Evolutionary conservation across 164 flowering plant species (phyloP).

Genomic region (Malania oleifera): DNA sequence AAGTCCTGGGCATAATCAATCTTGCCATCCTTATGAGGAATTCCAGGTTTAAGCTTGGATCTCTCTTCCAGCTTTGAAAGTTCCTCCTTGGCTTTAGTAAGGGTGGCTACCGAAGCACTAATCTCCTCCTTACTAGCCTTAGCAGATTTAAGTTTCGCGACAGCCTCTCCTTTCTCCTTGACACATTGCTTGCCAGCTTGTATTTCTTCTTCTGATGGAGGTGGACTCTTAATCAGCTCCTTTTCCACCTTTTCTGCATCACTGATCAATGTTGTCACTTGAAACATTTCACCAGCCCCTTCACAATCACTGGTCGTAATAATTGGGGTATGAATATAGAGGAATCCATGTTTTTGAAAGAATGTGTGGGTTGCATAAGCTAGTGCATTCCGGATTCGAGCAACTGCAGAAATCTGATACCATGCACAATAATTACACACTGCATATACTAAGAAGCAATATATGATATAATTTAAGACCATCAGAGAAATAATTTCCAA

Average conservation of each 20-base stretch:
- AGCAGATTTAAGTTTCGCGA: conserved; percentile 53
- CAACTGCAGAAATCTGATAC: conserved; percentile 77
- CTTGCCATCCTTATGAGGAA: conserved; percentile 84
- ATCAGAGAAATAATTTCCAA: no score
- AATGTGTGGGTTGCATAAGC: conserved; percentile 91
- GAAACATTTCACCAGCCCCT: conserved; percentile 99
- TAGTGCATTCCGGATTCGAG: conserved; percentile 80
- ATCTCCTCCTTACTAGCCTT: conserved; percentile 68
- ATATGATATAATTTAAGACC: no score
- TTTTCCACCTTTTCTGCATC: conserved; percentile 77
- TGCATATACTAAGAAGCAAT: no score
- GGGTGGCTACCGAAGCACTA: conserved; percentile 53
- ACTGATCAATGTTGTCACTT: conserved; percentile 78
- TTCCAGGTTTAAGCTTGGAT: conserved; percentile 66
- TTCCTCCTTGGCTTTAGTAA: conserved; percentile 67
- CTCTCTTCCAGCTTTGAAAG: conserved; percentile 64
- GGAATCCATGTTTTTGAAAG: conserved; percentile 72
- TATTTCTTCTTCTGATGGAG: conserved; percentile 69
- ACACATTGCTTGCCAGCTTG: conserved; percentile 56
- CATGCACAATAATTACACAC: not conserved
- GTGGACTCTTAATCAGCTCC: conserved; percentile 74
- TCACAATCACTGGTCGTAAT: conserved; percentile 96
- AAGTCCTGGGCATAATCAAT: conserved; percentile 80
- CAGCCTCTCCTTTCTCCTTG: conserved; percentile 65
- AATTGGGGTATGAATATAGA: conserved; percentile 85